Evolutionary conservation across 176 grass and related monocot species (phyloP), one percentile per base, ranked within the genome.

Genomic region (Hordeum marinum): DNA sequence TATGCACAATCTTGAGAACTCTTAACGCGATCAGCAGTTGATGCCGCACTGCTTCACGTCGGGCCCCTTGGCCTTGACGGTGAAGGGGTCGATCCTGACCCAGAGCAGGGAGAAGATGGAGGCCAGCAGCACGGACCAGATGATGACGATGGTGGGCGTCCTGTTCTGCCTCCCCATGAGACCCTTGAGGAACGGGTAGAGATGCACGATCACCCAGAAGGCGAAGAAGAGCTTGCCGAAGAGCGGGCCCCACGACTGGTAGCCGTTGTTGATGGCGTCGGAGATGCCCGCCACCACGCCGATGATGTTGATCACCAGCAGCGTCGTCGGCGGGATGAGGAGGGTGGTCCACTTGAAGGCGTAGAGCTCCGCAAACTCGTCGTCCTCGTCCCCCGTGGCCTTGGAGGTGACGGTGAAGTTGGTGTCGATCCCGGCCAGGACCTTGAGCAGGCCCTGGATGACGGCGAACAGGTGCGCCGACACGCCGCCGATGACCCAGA

Each of bases 401-500:
- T 99, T 96, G 76, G 97, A 99, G 0, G 97, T 99, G 90, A 99
- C 94, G 15, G 94, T 99, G 86, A 99, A 99, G 84, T 92, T 96
- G 12, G 97, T 96, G 72, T 99, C 94, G 25, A 99, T 96, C 0
- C 94, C 96, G 5, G 90, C 97, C 0, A 99, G 84, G 6, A 99
- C 94, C 78, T 99, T 99, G 70, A 99, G 97, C 62, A 99, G 88
- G 32, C 97, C 97, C 79, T 99, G 94, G 31, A 99, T 92, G 15
- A 99, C 97, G 13, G 97, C 97, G 24, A 99, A 99, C 13, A 99
- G 90, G 5, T 96, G 97, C 5, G 97, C 94, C 0, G 97, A 96
- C 50, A 99, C 94, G 78, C 97, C 97, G 2, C 97, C 97, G 45
- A 99, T 99, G 81, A 99, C 97, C 97, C 97, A 99, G 88, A 99